Evolutionary conservation across 2,329 filamentous ascomycete species (phyloP).

Genomic region (Chalaropsis ovoidea): DNA sequence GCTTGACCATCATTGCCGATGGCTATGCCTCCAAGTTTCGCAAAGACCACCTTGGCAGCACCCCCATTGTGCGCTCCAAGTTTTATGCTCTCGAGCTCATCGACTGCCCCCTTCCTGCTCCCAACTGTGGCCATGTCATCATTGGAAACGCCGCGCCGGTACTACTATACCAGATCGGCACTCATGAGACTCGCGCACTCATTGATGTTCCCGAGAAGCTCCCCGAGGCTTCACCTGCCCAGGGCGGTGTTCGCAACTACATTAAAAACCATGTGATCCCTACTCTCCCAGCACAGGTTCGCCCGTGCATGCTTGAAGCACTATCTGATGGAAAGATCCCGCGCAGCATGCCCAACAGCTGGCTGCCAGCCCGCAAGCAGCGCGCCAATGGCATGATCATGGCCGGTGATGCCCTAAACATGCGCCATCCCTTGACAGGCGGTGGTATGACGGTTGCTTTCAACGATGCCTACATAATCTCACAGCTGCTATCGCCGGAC

Average conservation of each 20-base stretch:
- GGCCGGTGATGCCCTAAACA: slow-evolving; percentile 92
- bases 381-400: slow-evolving; percentile 56
- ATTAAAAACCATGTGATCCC: slow-evolving; percentile 71
- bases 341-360: slow-evolving; percentile 86
- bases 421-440: slow-evolving; percentile 96
- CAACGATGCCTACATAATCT: slow-evolving; percentile 75
- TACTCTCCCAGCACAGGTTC: slow-evolving; percentile 59
- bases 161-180: slow-evolving; percentile 92
- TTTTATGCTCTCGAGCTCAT: slow-evolving; percentile 92
- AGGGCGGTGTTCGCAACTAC: slow-evolving; percentile 77
- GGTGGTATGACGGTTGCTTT: slow-evolving; percentile 98
- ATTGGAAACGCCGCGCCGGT: slow-evolving; percentile 67
- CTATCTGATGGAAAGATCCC: slow-evolving; percentile 69
- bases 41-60: slow-evolving; percentile 59
- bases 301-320: slow-evolving; percentile 63
- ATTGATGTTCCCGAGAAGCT: slow-evolving; percentile 76
- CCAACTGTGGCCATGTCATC: slow-evolving; percentile 75
- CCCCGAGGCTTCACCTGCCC: slow-evolving; percentile 59
- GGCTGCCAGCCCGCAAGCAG: slow-evolving; percentile 65
- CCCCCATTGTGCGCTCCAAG: slow-evolving; percentile 65
- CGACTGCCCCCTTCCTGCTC: slow-evolving; percentile 67
- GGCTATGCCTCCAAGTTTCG: slow-evolving; percentile 90
- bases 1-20: slow-evolving; percentile 80
- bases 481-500: slow-evolving; percentile 60
- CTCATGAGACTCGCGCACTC: slow-evolving; percentile 81